phyloP scores from a whole-genome alignment of 2,329 filamentous ascomycete species.

The Bipolaris oryzae region DNA sequence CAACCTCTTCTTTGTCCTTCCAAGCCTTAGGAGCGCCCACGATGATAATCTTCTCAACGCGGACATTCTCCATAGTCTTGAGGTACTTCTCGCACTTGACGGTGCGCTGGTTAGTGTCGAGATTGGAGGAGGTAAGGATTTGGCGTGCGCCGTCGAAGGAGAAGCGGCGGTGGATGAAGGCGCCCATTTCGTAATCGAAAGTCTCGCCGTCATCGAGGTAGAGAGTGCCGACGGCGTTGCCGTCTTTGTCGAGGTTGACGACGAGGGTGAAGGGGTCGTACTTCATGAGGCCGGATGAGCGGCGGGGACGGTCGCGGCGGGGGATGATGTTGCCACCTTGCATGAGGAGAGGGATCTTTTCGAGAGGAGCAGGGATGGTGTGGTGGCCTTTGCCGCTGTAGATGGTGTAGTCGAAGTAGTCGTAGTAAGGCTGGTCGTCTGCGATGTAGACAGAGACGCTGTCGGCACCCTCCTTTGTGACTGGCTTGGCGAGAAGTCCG shows the following conservation, averaged over 20 bases:
- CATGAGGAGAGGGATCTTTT: constrained; percentile 89
- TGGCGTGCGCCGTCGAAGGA: constrained; percentile 62
- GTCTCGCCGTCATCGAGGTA: constrained; percentile 95
- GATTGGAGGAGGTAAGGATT: constrained; percentile 69
- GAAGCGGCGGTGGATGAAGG: constrained; percentile 87
- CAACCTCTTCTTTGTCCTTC: constrained; percentile 67
- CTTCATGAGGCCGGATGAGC: constrained; percentile 86
- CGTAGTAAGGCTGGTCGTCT: constrained; percentile 88
- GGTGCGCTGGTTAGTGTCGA: constrained; percentile 55
- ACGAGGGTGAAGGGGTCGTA: constrained; percentile 96
- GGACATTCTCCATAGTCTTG: constrained; percentile 77
- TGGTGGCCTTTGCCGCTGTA: constrained; percentile 76
- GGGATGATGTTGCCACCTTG: constrained; percentile 91
- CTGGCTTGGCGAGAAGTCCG: constrained; percentile 89
- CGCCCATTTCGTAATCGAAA: constrained; percentile 83
- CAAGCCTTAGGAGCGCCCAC: constrained; percentile 78
- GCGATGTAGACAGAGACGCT: constrained; percentile 83
- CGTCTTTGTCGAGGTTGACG: constrained; percentile 69
- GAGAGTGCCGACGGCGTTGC: constrained; percentile 78
- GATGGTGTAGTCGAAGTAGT: constrained; percentile 88
- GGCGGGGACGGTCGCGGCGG: constrained; percentile 83
- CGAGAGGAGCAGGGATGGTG: constrained; percentile 76
- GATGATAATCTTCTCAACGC: constrained; percentile 82
- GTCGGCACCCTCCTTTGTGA: constrained; percentile 76
- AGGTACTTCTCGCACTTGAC: constrained; percentile 74